A percentile compares a stretch with the other conserved stretches of the same genome.
Conservation (phyloP, 306 rosid species). For the Ormosia emarginata region DNA sequence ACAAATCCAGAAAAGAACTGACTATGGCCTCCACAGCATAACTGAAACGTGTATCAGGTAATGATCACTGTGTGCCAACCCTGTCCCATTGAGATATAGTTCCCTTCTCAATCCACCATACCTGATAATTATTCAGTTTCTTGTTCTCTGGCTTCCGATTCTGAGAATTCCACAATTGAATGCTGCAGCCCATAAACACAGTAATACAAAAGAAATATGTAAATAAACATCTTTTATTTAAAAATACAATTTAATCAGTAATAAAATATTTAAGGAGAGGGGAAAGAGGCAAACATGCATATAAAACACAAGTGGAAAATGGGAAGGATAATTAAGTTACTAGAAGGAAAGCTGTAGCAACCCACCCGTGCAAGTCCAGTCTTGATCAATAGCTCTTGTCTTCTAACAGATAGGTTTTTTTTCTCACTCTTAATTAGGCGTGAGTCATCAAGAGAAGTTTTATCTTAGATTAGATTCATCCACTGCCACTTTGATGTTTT, state of each 20-base stretch:
- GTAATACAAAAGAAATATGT: not conserved
- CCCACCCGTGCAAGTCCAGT: not conserved
- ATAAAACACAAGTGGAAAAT: not conserved
- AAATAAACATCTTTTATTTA: not conserved
- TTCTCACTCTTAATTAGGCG: constrained; percentile 70
- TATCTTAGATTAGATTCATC: too few species aligned
- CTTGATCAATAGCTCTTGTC: constrained; percentile 67
- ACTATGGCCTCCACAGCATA: not conserved
- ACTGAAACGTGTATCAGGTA: not conserved
- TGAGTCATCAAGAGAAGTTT: not conserved
- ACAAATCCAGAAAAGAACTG: not conserved
- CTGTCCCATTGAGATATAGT: not conserved
- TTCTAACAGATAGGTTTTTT: constrained; percentile 78
- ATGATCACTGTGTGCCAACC: not conserved
- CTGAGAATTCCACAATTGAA: constrained; percentile 42
- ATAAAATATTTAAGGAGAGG: not conserved
- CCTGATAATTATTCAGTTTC: constrained; percentile 1
- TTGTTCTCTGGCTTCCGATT: constrained; percentile 1
- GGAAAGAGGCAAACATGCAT: not conserved
- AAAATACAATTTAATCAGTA: not conserved
- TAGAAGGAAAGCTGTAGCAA: not conserved
- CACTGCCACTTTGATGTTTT: not conserved
- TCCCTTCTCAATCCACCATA: constrained; percentile 15
- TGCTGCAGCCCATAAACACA: constrained; percentile 40
- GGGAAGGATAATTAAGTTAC: not conserved